phyloP scores from a whole-genome alignment of 2,329 filamentous ascomycete genomes.

The Phyllosticta citrichinensis region DNA sequence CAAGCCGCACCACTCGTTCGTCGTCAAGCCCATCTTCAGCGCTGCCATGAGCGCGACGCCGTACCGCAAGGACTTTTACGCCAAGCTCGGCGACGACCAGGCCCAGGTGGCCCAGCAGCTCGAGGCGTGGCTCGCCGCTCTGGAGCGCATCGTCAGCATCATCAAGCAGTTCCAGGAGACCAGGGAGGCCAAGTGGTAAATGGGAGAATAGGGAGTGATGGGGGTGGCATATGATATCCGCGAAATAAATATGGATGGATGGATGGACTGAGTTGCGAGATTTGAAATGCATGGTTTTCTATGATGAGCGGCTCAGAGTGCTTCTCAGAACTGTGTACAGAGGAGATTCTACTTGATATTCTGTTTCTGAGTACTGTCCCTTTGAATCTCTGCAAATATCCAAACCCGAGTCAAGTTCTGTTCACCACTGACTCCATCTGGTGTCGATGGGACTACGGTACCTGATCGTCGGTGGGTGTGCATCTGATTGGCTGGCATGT shows the following conservation, averaged over 20 bases:
- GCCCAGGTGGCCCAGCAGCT: slow-evolving; percentile 55
- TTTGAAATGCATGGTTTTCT: too few species aligned
- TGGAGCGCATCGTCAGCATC: slow-evolving; percentile 71
- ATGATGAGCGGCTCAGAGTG: too few species aligned
- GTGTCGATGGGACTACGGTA: background rate
- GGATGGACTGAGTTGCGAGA: background rate
- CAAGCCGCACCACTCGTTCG: slow-evolving; percentile 81
- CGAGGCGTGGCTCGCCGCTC: slow-evolving; percentile 59
- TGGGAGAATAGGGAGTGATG: background rate
- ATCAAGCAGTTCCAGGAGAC: slow-evolving; percentile 48
- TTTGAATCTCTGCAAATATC: too few species aligned
- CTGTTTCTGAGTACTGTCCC: too few species aligned
- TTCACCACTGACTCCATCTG: background rate
- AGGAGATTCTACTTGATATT: too few species aligned
- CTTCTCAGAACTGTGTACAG: too few species aligned
- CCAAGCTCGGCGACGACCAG: slow-evolving; percentile 64
- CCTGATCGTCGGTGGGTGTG: background rate
- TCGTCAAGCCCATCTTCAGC: slow-evolving; percentile 86
- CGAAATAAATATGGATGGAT: background rate
- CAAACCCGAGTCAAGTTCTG: too few species aligned
- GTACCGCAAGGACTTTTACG: slow-evolving; percentile 88
- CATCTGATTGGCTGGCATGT: background rate
- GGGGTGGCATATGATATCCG: background rate
- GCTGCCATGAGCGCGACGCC: slow-evolving; percentile 89
- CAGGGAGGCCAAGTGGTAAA: slow-evolving; percentile 11